Percentiles rank a stretch among this genome's conserved stretches.
These are phyloP conservation scores for Mycosphaerella sp. DNA, from an alignment of 2,329 filamentous ascomycete species.

Conservation along the genomic window DNA sequence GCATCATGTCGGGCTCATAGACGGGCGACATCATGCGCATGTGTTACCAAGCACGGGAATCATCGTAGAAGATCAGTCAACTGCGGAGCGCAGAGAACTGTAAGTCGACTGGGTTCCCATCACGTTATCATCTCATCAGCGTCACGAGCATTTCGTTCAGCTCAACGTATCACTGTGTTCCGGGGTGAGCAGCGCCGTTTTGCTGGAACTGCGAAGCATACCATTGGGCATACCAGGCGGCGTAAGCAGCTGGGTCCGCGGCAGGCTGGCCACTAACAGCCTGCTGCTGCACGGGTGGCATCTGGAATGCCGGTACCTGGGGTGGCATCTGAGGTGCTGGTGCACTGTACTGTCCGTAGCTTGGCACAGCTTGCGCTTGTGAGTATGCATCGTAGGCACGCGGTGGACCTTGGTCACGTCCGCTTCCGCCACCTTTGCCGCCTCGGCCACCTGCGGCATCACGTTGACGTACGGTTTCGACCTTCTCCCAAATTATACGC, in stretches of 20 bases:
- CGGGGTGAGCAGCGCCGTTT: slow-evolving; percentile 33
- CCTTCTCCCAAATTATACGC: slow-evolving; percentile 81
- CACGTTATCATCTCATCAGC: slow-evolving; percentile 21
- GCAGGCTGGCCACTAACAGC: slow-evolving; percentile 4
- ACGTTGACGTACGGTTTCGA: slow-evolving; percentile 68
- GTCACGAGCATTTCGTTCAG: slow-evolving; percentile 22
- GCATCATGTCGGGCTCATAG: slow-evolving; percentile 11
- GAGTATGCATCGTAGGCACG: slow-evolving; percentile 40
- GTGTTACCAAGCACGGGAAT: slow-evolving; percentile 18
- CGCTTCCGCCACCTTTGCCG: slow-evolving; percentile 30
- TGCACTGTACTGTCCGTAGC: slow-evolving; percentile 29
- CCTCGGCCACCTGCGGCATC: slow-evolving; percentile 33
- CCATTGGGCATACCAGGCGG: slow-evolving; percentile 19
- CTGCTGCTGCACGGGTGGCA: slow-evolving; percentile 21
- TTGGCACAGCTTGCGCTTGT: slow-evolving; percentile 39
- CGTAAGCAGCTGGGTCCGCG: slow-evolving; percentile 22
- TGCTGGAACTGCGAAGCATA: slow-evolving; percentile 25
- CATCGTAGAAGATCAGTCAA: slow-evolving; percentile 15
- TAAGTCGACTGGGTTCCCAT: slow-evolving; percentile 7
- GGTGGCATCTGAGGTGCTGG: slow-evolving; percentile 26
- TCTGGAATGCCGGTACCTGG: slow-evolving; percentile 31
- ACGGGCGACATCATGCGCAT: slow-evolving; percentile 14
- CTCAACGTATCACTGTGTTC: slow-evolving; percentile 27
- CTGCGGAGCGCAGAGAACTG: slow-evolving; percentile 5
- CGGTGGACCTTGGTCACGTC: slow-evolving; percentile 31